Evolutionary conservation across 805 yeast genomes (phyloP).

Genomic region (Blastobotrys parvus): DNA sequence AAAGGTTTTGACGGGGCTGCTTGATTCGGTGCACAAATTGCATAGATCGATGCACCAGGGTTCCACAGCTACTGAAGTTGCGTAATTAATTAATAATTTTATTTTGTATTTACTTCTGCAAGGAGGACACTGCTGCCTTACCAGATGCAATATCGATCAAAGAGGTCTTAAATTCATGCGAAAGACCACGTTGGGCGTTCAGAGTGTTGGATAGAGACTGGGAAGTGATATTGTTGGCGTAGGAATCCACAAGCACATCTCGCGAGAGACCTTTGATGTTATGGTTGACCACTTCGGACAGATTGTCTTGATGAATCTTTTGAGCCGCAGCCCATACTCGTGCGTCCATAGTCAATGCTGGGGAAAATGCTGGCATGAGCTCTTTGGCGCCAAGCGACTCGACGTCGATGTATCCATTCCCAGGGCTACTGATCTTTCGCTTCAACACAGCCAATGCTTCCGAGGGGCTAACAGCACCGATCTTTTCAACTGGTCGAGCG

Average conservation of each 20-base stretch:
- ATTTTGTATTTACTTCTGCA: slow-evolving; percentile 4
- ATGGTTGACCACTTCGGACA: slow-evolving; percentile 4
- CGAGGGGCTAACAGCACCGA: neutral
- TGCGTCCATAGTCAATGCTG: neutral
- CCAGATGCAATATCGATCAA: slow-evolving; percentile 14
- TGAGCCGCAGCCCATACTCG: neutral
- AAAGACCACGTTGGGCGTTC: slow-evolving; percentile 10
- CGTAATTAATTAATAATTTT: too few species aligned
- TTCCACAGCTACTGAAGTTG: neutral
- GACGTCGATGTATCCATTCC: neutral
- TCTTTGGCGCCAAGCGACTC: neutral
- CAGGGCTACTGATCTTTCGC: neutral
- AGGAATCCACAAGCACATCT: slow-evolving; percentile 1
- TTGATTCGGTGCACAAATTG: neutral
- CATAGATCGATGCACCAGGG: slow-evolving; percentile 2
- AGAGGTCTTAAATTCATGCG: slow-evolving; percentile 8
- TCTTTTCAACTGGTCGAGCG: too few species aligned
- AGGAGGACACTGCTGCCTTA: slow-evolving; percentile 10
- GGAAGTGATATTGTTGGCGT: neutral
- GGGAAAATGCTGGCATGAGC: neutral
- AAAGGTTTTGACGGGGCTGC: neutral
- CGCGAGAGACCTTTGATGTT: slow-evolving; percentile 4
- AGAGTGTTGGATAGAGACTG: slow-evolving; percentile 6
- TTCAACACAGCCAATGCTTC: neutral
- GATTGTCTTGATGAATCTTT: neutral